Evolutionary conservation across 2,329 filamentous ascomycete genomes (phyloP), one percentile per base, ranked within the genome.

Genomic region (Aspergillus sojae): DNA sequence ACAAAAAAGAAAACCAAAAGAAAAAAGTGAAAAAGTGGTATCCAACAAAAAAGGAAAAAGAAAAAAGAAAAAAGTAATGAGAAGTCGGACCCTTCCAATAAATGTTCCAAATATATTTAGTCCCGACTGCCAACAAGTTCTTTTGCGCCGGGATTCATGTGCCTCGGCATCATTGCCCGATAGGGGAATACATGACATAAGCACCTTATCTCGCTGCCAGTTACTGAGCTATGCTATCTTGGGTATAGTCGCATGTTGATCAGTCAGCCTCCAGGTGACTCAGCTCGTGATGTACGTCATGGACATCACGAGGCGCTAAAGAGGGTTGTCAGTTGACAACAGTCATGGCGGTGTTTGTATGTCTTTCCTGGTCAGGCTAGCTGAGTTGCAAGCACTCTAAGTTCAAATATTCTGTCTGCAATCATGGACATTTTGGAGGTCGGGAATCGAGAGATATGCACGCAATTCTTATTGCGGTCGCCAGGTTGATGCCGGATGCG

Each of bases 401-500:
- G n/a, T 39, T 39, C 34, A 41, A 26, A 19, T 26, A 26, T 9
- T n/a, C n/a, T 48, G 32, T 58, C 45, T 28, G 54, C n/a, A 57
- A 43, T n/a, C 9, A 58, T 21, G 46, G 28, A n/a, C 57, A 60
- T 63, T 63, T 57, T 39, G 23, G 30, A 36, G 45, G 43, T 19
- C 55, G 26, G 26, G 9, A 41, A 21, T 30, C 54, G 28, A 21
- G 39, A 36, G 45, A n/a, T 30, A n/a, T 30, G 34, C 23, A 26
- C 43, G 53, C n/a, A 39, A 54, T 32, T 48, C 60, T 62, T 56
- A 65, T 72, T 71, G 68, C 71, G 72, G 71, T 41, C 39, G 26
- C 11, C 65, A 68, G 68, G n/a, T 36, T 30, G 41, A 23, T 53
- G 54, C 72, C 71, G 73, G 65, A 72, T 73, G 72, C 73, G 72